Evolutionary conservation across 2,329 filamentous ascomycete species (phyloP).

Genomic region (Aspergillus sp.): DNA sequence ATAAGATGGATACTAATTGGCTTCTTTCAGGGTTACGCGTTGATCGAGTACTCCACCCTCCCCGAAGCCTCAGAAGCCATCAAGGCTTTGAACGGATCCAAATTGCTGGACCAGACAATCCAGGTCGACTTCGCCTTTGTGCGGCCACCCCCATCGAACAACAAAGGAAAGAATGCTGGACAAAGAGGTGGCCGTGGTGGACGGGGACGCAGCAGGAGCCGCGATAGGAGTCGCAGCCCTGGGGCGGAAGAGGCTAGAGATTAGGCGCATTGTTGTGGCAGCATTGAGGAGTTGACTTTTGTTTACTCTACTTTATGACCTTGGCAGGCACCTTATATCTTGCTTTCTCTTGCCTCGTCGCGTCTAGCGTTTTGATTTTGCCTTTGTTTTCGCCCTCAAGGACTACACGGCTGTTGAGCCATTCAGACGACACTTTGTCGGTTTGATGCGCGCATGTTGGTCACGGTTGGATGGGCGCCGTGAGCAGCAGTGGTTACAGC

Average conservation of each 20-base stretch:
- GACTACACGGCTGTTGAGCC: slow-evolving; percentile 1
- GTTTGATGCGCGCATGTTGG: neutral
- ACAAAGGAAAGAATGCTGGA: slow-evolving; percentile 46
- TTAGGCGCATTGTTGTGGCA: slow-evolving; percentile 19
- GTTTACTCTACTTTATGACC: slow-evolving; percentile 9
- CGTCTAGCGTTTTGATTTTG: slow-evolving; percentile 2
- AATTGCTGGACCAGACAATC: slow-evolving; percentile 67
- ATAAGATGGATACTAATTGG: slow-evolving; percentile 17
- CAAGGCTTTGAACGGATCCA: slow-evolving; percentile 60
- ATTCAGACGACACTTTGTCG: neutral
- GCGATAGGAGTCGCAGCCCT: slow-evolving; percentile 50
- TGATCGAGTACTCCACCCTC: slow-evolving; percentile 67
- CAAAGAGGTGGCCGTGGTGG: slow-evolving; percentile 47
- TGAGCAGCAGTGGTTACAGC: slow-evolving; percentile 20
- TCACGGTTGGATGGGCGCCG: neutral
- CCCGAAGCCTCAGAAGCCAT: slow-evolving; percentile 65
- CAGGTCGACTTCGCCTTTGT: slow-evolving; percentile 68
- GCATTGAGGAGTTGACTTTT: neutral
- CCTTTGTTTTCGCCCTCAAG: neutral
- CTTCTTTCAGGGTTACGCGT: slow-evolving; percentile 59
- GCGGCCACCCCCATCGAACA: slow-evolving; percentile 55
- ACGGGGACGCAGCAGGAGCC: slow-evolving; percentile 47
- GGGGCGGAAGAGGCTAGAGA: slow-evolving; percentile 40
- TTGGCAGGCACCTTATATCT: neutral
- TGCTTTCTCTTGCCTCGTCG: neutral